Conservation (phyloP, 345 rosid species). For the Trapa bicornis region DNA sequence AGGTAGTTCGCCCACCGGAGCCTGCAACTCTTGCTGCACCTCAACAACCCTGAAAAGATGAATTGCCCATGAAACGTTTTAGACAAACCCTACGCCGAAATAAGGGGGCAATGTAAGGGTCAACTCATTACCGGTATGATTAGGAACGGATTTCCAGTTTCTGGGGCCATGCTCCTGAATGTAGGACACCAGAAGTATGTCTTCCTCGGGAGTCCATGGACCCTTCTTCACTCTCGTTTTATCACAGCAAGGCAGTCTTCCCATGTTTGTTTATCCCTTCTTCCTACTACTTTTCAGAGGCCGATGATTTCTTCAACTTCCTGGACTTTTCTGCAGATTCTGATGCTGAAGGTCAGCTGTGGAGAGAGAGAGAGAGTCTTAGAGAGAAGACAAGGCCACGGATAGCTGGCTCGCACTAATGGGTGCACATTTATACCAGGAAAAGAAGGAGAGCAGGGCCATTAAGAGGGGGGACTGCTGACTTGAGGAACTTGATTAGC, state of each 20-base stretch:
- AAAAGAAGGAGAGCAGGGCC: neutral
- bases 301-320: neutral
- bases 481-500: conserved; percentile 2
- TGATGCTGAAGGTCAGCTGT: neutral
- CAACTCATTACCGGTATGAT: conserved; percentile 16
- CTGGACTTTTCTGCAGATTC: neutral
- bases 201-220: conserved; percentile 42
- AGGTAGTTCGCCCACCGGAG: conserved; percentile 34
- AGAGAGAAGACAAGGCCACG: neutral
- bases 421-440: neutral
- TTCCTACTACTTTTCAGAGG: neutral
- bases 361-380: neutral
- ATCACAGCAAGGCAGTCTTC: conserved; percentile 34
- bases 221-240: conserved; percentile 30
- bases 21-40: conserved; percentile 37
- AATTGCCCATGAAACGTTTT: neutral
- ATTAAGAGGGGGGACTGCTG: neutral
- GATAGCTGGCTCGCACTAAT: neutral
- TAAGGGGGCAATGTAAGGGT: neutral
- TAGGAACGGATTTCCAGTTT: conserved; percentile 30
- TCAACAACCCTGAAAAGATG: conserved; percentile 20
- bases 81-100: neutral
- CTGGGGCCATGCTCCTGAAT: conserved; percentile 37
- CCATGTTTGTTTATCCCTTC: conserved; percentile 12
- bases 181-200: conserved; percentile 23